Conservation (phyloP, 768 basidiomycete genomes). For the Dictyophora rubrovolvata region DNA sequence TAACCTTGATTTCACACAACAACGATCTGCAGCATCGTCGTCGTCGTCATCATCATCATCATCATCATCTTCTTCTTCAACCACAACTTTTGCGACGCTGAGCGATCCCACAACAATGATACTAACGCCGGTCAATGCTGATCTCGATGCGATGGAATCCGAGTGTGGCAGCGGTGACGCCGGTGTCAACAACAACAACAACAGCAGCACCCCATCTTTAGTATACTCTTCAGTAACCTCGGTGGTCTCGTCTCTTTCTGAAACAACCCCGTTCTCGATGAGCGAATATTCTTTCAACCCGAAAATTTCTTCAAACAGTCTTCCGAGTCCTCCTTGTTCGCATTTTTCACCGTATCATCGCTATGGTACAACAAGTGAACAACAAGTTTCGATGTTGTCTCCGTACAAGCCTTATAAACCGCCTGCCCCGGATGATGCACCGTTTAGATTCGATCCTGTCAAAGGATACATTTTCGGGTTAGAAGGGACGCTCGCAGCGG, state of each 20-base stretch:
- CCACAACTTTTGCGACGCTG: neutral
- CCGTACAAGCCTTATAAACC: neutral
- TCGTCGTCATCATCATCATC: neutral
- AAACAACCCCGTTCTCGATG: conserved; percentile 4
- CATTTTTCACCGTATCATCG: neutral
- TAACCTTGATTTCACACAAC: neutral
- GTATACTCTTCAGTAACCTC: neutral
- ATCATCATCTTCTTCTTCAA: too few relatives aligned
- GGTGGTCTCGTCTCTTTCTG: neutral
- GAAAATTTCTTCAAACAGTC: neutral
- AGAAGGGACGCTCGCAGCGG: conserved; percentile 8
- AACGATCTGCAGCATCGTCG: neutral
- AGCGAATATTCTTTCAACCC: conserved; percentile 9
- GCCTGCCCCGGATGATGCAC: neutral
- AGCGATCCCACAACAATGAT: conserved; percentile 3
- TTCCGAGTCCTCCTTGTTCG: neutral
- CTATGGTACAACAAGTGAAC: neutral
- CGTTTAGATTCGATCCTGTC: neutral
- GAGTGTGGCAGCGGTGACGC: neutral
- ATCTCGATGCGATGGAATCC: conserved; percentile 5
- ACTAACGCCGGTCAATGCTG: conserved; percentile 7
- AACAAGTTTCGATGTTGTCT: neutral
- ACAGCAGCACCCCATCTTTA: conserved; percentile 2
- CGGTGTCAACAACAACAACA: too few relatives aligned
- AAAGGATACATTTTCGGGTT: neutral